Conservation (phyloP, 73 alveolate genomes). For the Paramecium tetraurelia region DNA sequence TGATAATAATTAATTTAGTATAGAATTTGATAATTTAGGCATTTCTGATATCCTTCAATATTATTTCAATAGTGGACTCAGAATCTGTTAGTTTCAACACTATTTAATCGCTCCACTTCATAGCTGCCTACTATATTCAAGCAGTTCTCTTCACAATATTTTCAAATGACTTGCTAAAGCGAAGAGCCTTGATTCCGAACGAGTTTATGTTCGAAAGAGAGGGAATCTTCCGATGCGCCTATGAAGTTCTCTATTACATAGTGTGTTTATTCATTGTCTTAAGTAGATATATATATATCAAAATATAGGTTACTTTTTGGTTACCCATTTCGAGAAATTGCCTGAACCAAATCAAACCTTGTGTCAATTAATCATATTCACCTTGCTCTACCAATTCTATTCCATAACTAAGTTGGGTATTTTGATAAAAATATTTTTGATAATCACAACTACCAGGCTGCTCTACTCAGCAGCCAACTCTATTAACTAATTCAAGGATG, state of each 20-base stretch:
- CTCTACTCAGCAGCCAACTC: background rate
- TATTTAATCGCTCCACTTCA: background rate
- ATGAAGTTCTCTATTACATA: constrained; percentile 12
- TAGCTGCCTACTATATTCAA: constrained; percentile 1
- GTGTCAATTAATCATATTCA: background rate
- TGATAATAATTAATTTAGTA: constrained; percentile 11
- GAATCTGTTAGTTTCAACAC: background rate
- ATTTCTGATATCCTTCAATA: background rate
- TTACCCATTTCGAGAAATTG: background rate
- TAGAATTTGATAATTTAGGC: background rate
- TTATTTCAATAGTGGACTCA: background rate
- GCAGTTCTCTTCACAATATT: background rate
- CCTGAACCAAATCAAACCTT: background rate
- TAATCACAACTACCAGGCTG: background rate
- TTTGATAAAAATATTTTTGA: background rate
- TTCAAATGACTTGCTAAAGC: background rate
- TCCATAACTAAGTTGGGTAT: constrained; percentile 10
- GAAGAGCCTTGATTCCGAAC: constrained; percentile 18
- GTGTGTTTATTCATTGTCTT: background rate
- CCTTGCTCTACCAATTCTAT: background rate
- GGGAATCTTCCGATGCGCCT: constrained; percentile 39
- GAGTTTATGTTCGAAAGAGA: constrained; percentile 36
- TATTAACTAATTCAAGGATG: background rate
- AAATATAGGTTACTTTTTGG: background rate
- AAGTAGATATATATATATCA: background rate